Base-by-base conservation (phyloP, 768 basidiomycete genomes). In the Boletus sensibilis region DNA sequence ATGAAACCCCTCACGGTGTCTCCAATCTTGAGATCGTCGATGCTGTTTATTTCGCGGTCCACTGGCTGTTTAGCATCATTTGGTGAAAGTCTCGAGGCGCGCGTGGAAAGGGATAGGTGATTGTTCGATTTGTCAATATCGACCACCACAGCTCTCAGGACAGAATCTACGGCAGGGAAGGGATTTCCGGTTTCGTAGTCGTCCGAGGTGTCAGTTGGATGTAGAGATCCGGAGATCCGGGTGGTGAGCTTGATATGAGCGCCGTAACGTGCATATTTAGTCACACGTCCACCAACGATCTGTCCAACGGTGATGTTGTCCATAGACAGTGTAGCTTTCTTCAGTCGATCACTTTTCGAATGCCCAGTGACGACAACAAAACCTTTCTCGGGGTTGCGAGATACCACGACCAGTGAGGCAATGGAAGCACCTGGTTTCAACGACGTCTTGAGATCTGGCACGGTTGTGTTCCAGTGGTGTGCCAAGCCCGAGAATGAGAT, bases 401-500 rank as follows among this genome's bases (percentile, higher is more conserved):
- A 88, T 23, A 94, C 89, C n/a, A 98, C 90, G 8, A 91, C 84
- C 20, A 99, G 78, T 47, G 90, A 88, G 12, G 85, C 78, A 29
- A 98, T 70, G 44, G 76, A 77, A 44, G 91, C 88, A 12, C 91
- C 92, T 9, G 77, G 74, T 61, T 87, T 84, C 46, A 98, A 73
- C 9, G 75, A 70, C 3, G 74, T 72, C 25, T 83, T 83, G 23
- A 94, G 76, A 64, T 90, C 88, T 25, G 86, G 75, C 18, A 88
- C 74, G 2, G 86, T 77, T n/a, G 83, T 69, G 29, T 75, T 78
- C 35, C 90, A 84, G 61, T 88, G 84, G 61, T 92, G 93, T 12
- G 95, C 94, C 55, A 98, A 77, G 60, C 90, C 90, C 67, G 88
- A 88, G 59, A 97, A 75, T 0, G 95, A 93, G n/a, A 98, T 74